Evolutionary conservation across 2,329 filamentous ascomycete genomes (phyloP).

Genomic region (Coccinonectria pachysandricola): DNA sequence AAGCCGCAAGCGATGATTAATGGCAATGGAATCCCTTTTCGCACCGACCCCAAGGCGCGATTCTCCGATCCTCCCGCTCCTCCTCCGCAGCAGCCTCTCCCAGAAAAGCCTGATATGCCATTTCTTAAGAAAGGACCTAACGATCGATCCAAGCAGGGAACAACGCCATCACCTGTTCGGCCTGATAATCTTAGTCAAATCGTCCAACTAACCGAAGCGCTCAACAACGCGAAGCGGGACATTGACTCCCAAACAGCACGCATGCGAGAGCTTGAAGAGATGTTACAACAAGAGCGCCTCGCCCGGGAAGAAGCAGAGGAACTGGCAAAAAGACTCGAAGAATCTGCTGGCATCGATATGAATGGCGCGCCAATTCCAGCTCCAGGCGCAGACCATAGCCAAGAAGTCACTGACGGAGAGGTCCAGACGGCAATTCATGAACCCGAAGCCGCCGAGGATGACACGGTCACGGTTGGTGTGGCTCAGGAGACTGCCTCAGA

Average conservation of each 20-base stretch:
- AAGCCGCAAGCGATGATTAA: conserved; percentile 40
- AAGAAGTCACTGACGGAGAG: conserved; percentile 8
- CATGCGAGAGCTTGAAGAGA: conserved; percentile 65
- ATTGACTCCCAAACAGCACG: conserved; percentile 72
- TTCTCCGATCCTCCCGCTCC: conserved; percentile 92
- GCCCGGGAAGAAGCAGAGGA: conserved; percentile 81
- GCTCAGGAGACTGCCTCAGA: conserved; percentile 19
- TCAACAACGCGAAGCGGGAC: conserved; percentile 76
- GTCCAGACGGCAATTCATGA: no score
- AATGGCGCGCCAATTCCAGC: conserved; percentile 16
- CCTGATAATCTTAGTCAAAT: conserved; percentile 61
- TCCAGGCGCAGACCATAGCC: conserved; percentile 10
- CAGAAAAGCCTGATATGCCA: conserved; percentile 78
- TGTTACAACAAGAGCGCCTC: conserved; percentile 67
- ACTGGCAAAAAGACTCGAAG: conserved; percentile 58
- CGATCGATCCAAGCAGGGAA: conserved; percentile 55
- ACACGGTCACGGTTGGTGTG: conserved; percentile 28
- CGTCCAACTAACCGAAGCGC: conserved; percentile 70
- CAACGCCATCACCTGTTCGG: conserved; percentile 47
- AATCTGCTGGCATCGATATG: conserved; percentile 31
- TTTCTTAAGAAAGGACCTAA: conserved; percentile 67
- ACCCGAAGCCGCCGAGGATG: conserved; percentile 24
- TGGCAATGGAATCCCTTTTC: conserved; percentile 43
- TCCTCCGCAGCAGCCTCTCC: conserved; percentile 83
- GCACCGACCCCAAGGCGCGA: conserved; percentile 66